Percentiles rank a stretch among this genome's conserved stretches.
Evolutionary conservation across 768 basidiomycete species (phyloP).

Genomic region (Paxillus involutus): DNA sequence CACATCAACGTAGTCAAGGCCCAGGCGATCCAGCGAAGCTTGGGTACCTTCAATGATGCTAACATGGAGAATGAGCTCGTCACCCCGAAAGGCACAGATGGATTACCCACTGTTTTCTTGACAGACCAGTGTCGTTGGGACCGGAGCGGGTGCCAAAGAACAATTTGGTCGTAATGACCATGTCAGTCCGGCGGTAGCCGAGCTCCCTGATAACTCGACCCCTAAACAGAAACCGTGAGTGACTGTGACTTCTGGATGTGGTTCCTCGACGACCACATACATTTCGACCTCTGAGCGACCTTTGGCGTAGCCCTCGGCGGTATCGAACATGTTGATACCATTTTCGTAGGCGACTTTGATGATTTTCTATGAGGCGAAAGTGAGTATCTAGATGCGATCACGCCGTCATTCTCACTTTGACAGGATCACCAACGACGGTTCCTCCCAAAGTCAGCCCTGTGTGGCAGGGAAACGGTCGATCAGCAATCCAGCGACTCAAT

Average conservation of each 20-base stretch:
- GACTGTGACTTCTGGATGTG: background rate
- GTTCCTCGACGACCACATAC: conserved; percentile 17
- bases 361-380: conserved; percentile 38
- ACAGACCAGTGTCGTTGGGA: conserved; percentile 41
- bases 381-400: background rate
- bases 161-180: conserved; percentile 57
- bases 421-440: conserved; percentile 50
- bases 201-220: conserved; percentile 58
- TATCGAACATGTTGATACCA: conserved; percentile 53
- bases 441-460: conserved; percentile 48
- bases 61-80: background rate
- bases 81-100: background rate
- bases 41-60: conserved; percentile 57
- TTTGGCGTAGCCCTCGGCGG: conserved; percentile 43
- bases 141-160: conserved; percentile 54
- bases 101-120: conserved; percentile 29
- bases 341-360: conserved; percentile 53
- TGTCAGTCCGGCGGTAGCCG: conserved; percentile 46
- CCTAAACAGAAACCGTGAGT: conserved; percentile 16
- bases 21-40: conserved; percentile 48
- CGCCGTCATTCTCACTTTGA: conserved; percentile 34
- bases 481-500: background rate
- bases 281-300: conserved; percentile 57
- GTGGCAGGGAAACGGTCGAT: no score
- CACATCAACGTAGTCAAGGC: conserved; percentile 54